Base-by-base conservation (phyloP, 345 rosid species). In the Arabis alpina region DNA sequence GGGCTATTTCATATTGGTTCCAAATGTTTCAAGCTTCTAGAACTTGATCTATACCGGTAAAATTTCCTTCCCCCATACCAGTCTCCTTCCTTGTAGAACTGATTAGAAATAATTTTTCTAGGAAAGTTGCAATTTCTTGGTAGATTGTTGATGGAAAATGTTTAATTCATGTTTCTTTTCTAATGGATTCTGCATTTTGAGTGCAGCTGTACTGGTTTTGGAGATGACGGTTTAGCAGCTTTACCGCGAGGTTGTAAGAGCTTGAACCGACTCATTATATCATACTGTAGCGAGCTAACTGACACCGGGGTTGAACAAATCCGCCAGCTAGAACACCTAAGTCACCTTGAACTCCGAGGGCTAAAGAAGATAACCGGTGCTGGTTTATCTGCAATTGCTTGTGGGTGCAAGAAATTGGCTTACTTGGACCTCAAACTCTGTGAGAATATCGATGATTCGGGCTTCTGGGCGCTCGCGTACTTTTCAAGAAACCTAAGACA, bases 31-130 rank as follows among this genome's bases (percentile, higher is more conserved):
- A 82, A 84, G 75, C 85, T 93, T 62, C 71, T 44, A 10, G 93
- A 89, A 59, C 87, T 93, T 53, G 97, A 93, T 81, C 84, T 93
- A 12, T 93, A 93, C 79, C 88, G 91, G 96, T 88, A 92, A 81
- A 81, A 56, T 0, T 13, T 43, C 5, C 24, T 34, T 13, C 40
- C 51, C 53, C 43, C 11, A 34, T 4, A 52, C 34, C 37, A 43
- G 37, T 63, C 6, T 51, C 54, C 10, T 6, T 32, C 16, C 56
- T 54, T 54, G 42, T n/a, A 11, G 37, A 50, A 39, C 13, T 49
- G 32, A 42, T 11, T 36, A 37, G 10, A 57, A 42, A 16, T 30
- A 54, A 24, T 30, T 11, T 25, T n/a, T 66, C 50, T 3, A 32
- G 49, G 39, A 51, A 19, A 40, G 16, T 32, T 56, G 3, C 36